These are phyloP conservation scores for Apiotrichum sp. DNA, from an alignment of 1,284 basidiomycete genomes.

Conservation along the genomic window DNA sequence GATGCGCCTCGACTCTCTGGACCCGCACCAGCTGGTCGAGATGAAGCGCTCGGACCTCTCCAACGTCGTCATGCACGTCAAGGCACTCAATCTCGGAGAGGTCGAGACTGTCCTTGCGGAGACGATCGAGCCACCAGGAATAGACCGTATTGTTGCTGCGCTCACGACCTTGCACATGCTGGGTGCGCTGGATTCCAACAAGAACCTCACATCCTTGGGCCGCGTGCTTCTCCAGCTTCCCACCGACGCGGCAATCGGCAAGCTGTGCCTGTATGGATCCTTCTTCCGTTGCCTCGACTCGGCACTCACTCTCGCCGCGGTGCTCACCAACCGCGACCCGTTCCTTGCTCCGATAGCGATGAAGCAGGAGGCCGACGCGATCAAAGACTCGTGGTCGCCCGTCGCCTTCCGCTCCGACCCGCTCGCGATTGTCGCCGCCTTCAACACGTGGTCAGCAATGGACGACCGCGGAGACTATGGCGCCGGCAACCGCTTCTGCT, in stretches of 20 bases:
- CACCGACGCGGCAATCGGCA: constrained; percentile 82
- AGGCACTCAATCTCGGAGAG: constrained; percentile 86
- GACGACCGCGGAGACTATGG: constrained; percentile 60
- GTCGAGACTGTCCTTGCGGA: constrained; percentile 83
- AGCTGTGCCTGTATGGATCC: constrained; percentile 80
- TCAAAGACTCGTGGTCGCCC: constrained; percentile 77
- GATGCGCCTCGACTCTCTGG: constrained; percentile 59
- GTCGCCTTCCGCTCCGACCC: constrained; percentile 71
- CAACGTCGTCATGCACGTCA: constrained; percentile 94
- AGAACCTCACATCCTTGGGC: constrained; percentile 80
- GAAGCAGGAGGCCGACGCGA: constrained; percentile 52
- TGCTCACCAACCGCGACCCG: constrained; percentile 83
- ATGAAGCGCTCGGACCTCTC: constrained; percentile 92
- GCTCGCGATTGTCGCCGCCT: constrained; percentile 73
- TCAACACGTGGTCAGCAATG: constrained; percentile 71
- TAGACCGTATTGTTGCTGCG: constrained; percentile 70
- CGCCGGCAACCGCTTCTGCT: constrained; percentile 69
- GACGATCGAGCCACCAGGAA: constrained; percentile 84
- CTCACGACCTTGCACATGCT: constrained; percentile 77
- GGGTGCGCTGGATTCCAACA: constrained; percentile 70
- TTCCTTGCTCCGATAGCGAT: constrained; percentile 67
- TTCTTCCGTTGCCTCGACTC: constrained; percentile 92
- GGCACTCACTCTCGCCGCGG: constrained; percentile 81
- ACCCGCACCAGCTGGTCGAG: constrained; percentile 84
- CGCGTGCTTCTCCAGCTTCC: constrained; percentile 83